Percentiles rank a stretch among this genome's conserved stretches.
phyloP scores from a whole-genome alignment of 2,329 filamentous ascomycete species.

The Metarhizium guizhouense region DNA sequence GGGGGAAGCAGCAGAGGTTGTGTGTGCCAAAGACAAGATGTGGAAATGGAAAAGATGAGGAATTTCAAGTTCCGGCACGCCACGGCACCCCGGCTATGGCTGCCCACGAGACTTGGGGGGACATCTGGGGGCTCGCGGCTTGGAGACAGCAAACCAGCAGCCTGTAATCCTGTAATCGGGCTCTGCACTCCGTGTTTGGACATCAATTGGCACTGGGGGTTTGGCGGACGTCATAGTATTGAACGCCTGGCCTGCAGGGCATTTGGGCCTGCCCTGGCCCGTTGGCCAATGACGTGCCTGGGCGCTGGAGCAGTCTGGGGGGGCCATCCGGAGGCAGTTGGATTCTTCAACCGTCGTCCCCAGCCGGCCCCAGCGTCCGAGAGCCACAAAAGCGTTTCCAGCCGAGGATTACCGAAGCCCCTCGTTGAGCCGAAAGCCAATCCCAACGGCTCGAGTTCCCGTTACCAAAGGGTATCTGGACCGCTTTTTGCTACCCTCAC shows the following conservation, averaged over 20 bases:
- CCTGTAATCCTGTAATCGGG: no score
- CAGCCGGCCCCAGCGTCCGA: no score
- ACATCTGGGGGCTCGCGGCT: neutral
- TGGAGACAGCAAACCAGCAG: neutral
- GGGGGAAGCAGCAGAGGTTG: neutral
- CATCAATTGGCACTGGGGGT: no score
- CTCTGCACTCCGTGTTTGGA: no score
- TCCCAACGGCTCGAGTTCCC: neutral
- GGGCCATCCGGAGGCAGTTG: neutral
- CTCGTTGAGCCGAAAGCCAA: neutral
- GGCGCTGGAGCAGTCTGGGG: neutral
- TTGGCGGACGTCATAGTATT: no score
- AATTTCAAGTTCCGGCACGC: conserved; percentile 1
- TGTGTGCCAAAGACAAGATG: neutral
- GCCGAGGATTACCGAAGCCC: conserved; percentile 12
- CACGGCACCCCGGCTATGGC: conserved; percentile 1
- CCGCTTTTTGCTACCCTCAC: neutral
- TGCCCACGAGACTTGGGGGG: neutral
- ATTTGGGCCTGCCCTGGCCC: no score
- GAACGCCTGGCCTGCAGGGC: no score
- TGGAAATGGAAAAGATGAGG: neutral
- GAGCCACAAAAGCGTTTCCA: neutral
- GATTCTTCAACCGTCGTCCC: neutral
- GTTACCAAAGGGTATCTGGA: neutral
- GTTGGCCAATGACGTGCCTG: no score